Evolutionary conservation across 2,329 filamentous ascomycete species (phyloP).

Genomic region (Neophaeococcomyces aloes): DNA sequence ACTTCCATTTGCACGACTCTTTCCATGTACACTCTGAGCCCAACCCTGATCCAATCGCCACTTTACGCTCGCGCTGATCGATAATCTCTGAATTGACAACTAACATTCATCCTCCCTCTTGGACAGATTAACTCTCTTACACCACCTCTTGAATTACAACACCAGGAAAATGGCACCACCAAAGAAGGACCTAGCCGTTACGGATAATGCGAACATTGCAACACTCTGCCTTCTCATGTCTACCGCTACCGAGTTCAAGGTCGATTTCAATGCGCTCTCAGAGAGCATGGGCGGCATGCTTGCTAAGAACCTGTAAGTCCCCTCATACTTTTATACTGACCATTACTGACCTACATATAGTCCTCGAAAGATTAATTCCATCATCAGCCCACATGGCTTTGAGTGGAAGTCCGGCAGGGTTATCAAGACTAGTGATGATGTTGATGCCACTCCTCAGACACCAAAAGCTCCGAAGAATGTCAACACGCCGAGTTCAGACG

Average conservation of each 20-base stretch:
- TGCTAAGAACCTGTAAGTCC: constrained; percentile 7
- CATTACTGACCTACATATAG: not conserved
- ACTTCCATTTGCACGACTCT: too few species aligned
- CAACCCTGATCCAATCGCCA: too few species aligned
- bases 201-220: not conserved
- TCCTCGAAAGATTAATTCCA: constrained; percentile 7
- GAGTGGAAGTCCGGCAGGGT: constrained; percentile 3
- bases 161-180: constrained; percentile 17
- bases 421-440: constrained; percentile 3
- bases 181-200: not conserved
- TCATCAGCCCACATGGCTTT: constrained; percentile 4
- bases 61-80: too few species aligned
- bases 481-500: too few species aligned
- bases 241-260: constrained; percentile 6
- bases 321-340: not conserved
- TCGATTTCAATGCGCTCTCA: not conserved
- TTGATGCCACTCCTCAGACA: not conserved
- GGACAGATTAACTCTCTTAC: too few species aligned
- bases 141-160: too few species aligned
- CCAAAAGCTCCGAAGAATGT: not conserved
- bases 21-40: too few species aligned
- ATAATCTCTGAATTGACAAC: too few species aligned
- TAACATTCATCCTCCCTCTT: too few species aligned
- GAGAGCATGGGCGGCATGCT: not conserved
- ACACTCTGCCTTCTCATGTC: constrained; percentile 4